Evolutionary conservation across 768 basidiomycete genomes (phyloP).

Genomic region (Tephrocybe rancida): DNA sequence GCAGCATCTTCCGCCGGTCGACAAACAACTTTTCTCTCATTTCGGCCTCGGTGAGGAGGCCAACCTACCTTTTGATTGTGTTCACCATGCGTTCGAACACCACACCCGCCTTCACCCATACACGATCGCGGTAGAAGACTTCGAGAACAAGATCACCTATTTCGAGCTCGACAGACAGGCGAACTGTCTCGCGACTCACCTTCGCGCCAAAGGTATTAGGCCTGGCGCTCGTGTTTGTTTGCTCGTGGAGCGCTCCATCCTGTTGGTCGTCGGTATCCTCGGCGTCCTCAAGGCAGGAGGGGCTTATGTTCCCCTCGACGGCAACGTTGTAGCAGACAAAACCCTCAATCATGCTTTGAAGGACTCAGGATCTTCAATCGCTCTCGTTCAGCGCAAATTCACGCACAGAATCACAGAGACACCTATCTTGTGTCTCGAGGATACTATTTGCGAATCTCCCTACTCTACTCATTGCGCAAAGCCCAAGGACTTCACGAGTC

Average conservation of each 20-base stretch:
- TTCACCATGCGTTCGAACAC: slow-evolving; percentile 13
- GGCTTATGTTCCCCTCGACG: slow-evolving; percentile 61
- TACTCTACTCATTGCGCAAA: slow-evolving; percentile 32
- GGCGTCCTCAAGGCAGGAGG: slow-evolving; percentile 59
- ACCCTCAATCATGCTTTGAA: slow-evolving; percentile 50
- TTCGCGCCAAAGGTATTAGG: slow-evolving; percentile 44
- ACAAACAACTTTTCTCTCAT: slow-evolving; percentile 9
- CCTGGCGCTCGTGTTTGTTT: slow-evolving; percentile 55
- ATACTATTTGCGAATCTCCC: slow-evolving; percentile 27
- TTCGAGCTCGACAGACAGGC: slow-evolving; percentile 48
- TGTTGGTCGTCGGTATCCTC: slow-evolving; percentile 56
- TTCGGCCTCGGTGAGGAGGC: slow-evolving; percentile 7
- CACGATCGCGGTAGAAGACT: slow-evolving; percentile 47
- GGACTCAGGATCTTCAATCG: slow-evolving; percentile 45
- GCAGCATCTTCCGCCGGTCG: not conserved
- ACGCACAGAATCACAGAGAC: slow-evolving; percentile 25
- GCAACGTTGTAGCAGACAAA: slow-evolving; percentile 53
- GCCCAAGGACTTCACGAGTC: slow-evolving; percentile 36
- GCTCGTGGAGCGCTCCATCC: slow-evolving; percentile 53
- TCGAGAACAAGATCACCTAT: slow-evolving; percentile 49
- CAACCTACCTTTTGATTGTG: not conserved
- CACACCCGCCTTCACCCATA: slow-evolving; percentile 3
- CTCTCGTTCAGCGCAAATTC: slow-evolving; percentile 45
- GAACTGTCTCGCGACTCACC: slow-evolving; percentile 44
- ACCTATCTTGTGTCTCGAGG: slow-evolving; percentile 22